phyloP scores from a whole-genome alignment of 495 filamentous ascomycete species.

The Clohesyomyces aquaticus region DNA sequence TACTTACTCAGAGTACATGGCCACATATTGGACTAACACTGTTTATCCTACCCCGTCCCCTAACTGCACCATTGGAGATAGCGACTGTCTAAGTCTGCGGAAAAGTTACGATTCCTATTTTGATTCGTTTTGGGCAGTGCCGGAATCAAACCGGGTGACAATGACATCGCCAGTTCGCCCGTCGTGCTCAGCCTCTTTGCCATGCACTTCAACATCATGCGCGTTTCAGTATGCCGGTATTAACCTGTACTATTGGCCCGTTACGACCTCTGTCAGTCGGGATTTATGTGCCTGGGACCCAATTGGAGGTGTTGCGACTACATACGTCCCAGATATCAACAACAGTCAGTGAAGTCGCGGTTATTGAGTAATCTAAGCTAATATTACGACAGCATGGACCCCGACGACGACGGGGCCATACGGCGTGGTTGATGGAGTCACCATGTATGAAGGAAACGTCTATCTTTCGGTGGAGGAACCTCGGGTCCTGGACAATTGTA shows the following conservation, averaged over 20 bases:
- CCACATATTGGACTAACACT: neutral
- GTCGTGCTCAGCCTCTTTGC: slow-evolving; percentile 19
- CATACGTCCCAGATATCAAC: slow-evolving; percentile 13
- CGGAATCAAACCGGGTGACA: neutral
- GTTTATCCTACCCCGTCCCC: slow-evolving; percentile 12
- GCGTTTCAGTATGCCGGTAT: slow-evolving; percentile 20
- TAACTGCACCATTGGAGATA: slow-evolving; percentile 18
- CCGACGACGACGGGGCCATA: slow-evolving; percentile 22
- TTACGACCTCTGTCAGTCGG: slow-evolving; percentile 2
- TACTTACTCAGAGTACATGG: neutral
- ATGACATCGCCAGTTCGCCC: neutral
- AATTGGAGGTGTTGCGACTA: neutral
- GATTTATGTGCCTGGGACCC: slow-evolving; percentile 22
- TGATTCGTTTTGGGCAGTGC: neutral
- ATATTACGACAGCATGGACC: slow-evolving; percentile 1
- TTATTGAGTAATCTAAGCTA: neutral
- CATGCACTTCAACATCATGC: slow-evolving; percentile 17
- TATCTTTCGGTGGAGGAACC: slow-evolving; percentile 19
- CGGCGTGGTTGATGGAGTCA: slow-evolving; percentile 18
- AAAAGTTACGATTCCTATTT: slow-evolving; percentile 1
- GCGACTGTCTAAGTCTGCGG: slow-evolving; percentile 10
- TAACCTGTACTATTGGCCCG: slow-evolving; percentile 22
- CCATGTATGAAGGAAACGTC: slow-evolving; percentile 22
- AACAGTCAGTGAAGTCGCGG: slow-evolving; percentile 1
- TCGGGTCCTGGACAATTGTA: slow-evolving; percentile 17